These are phyloP conservation scores for Wickerhamomyces queroliae DNA, from an alignment of 805 yeast genomes.

Conservation along the genomic window DNA sequence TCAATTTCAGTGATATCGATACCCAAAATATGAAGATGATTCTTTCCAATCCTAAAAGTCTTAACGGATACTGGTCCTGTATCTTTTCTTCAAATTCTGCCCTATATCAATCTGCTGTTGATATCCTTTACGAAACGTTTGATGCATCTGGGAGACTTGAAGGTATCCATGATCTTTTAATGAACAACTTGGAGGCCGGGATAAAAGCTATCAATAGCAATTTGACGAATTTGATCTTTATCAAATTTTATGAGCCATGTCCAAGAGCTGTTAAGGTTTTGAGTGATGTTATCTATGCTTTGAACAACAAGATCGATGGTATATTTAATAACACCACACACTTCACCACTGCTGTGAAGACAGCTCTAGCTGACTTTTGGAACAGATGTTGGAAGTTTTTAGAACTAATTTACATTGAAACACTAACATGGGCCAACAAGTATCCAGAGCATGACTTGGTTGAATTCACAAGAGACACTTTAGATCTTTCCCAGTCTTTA, in stretches of 20 bases:
- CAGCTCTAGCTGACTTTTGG: slow-evolving; percentile 52
- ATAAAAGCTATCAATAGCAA: slow-evolving; percentile 43
- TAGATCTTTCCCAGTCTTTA: slow-evolving; percentile 68
- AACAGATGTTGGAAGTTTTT: slow-evolving; percentile 64
- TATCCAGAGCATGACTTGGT: slow-evolving; percentile 52
- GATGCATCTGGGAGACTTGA: slow-evolving; percentile 79
- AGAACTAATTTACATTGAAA: slow-evolving; percentile 58
- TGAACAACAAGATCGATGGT: slow-evolving; percentile 66
- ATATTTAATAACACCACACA: slow-evolving; percentile 29
- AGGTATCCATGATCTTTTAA: slow-evolving; percentile 55
- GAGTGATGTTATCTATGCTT: slow-evolving; percentile 62
- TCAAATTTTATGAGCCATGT: slow-evolving; percentile 61
- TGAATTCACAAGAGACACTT: slow-evolving; percentile 81
- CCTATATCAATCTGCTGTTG: slow-evolving; percentile 64
- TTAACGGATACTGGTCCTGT: slow-evolving; percentile 70
- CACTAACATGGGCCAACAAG: slow-evolving; percentile 69
- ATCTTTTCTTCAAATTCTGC: slow-evolving; percentile 55
- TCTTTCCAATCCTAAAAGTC: slow-evolving; percentile 35
- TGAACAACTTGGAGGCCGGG: slow-evolving; percentile 36
- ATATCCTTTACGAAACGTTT: slow-evolving; percentile 66
- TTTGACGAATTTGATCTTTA: slow-evolving; percentile 36
- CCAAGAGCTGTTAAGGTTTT: slow-evolving; percentile 69
- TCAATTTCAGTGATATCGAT: slow-evolving; percentile 35
- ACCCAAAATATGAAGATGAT: slow-evolving; percentile 30
- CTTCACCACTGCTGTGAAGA: slow-evolving; percentile 19